Evolutionary conservation across 2,329 filamentous ascomycete species (phyloP), one percentile per base, ranked within the genome.

Genomic region (Emergomyces pasteurianus): DNA sequence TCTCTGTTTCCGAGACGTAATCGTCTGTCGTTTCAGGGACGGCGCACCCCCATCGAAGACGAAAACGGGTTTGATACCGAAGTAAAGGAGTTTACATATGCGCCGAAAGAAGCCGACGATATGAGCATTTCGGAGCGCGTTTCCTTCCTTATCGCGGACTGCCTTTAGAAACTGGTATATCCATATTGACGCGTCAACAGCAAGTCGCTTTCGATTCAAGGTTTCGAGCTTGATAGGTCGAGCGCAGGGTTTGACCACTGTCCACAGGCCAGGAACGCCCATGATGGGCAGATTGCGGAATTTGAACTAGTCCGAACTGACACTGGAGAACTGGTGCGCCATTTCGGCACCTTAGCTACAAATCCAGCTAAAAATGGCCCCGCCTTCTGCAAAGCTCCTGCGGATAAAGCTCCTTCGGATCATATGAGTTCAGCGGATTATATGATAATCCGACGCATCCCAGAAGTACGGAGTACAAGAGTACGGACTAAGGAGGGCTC

Each of bases 151-250:
- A 77, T 99, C 94, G 68, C 94, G 92, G 12, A 99, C 94, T 10
- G 95, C 94, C 78, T 99, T 99, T 68, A 99, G 85, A 71, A 99
- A 99, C 72, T 99, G 94, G 80, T 99, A 99, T 68, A 99, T 97
- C 94, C 94, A 99, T 72, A 99, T 99, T 14, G 92, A 96, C 62
- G 95, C 94, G 77, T 99, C 94, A 66, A 99, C 90, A 54, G 94
- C 95, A 57, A 99, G 87, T 18, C 94, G 90, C 77, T 96, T 96
- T 67, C 89, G 90, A 74, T 97, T 97, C 63, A 99, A 85, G 16
- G 92, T 96, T 68, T 95, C 92, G 68, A 99, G 87, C 74, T 96
- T 96, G 64, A 95, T 95, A 23, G 94, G 95, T 43, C 94, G 88
- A 55, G 94, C 94, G 72, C 91, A 96, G 53, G 94, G 94, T 76